phyloP scores from a whole-genome alignment of 352 stramenopile species.

The Globisporangium irregulare region DNA sequence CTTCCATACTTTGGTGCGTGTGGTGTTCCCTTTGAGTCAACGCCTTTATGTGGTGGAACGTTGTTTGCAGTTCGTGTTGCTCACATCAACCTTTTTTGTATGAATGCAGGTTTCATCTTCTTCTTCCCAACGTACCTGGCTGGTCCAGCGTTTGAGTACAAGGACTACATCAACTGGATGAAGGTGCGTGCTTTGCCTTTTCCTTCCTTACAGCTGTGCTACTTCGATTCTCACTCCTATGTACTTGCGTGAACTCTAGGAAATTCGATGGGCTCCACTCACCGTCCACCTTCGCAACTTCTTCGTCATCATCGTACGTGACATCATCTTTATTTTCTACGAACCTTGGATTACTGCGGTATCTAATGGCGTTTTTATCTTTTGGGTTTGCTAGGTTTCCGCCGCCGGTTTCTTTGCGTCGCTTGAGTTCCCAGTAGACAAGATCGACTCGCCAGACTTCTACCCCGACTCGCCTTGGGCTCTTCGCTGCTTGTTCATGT shows the following conservation, averaged over 20 bases:
- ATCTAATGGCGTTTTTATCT: background rate
- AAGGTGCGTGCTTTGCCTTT: conserved; percentile 27
- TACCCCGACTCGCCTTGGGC: conserved; percentile 55
- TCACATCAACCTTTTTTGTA: background rate
- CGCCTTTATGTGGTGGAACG: background rate
- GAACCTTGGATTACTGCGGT: background rate
- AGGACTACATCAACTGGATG: conserved; percentile 83
- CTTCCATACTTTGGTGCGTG: conserved; percentile 70
- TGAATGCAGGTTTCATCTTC: conserved; percentile 68
- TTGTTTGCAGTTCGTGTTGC: background rate
- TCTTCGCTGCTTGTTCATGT: conserved; percentile 69
- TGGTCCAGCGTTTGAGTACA: conserved; percentile 82
- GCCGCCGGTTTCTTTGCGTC: conserved; percentile 69
- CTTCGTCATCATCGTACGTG: conserved; percentile 64
- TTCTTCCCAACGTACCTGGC: conserved; percentile 88
- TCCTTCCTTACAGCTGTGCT: background rate
- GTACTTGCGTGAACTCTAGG: conserved; percentile 19
- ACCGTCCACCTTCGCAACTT: conserved; percentile 70
- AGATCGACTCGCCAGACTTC: conserved; percentile 79
- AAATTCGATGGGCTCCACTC: conserved; percentile 60
- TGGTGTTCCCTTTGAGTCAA: background rate
- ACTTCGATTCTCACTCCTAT: background rate
- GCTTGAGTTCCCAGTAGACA: conserved; percentile 69
- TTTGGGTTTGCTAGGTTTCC: conserved; percentile 38
- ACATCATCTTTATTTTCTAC: background rate